These are phyloP conservation scores for Phaeotremella skinneri DNA, from an alignment of 768 basidiomycete species.

Conservation along the genomic window DNA sequence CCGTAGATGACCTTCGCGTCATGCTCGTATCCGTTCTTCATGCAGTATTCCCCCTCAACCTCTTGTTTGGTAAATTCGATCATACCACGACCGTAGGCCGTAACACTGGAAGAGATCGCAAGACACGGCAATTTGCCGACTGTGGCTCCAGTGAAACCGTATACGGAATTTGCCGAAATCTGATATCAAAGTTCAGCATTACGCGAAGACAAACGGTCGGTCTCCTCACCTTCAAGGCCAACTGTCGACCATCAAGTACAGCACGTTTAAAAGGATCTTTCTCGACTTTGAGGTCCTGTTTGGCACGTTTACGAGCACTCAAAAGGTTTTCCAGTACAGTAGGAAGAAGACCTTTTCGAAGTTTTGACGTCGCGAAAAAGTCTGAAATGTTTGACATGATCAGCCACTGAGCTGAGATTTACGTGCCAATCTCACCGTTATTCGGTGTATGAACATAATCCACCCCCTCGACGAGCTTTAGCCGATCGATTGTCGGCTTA, in stretches of 20 bases:
- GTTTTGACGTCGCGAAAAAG: constrained; percentile 70
- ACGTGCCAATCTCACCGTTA: constrained; percentile 62
- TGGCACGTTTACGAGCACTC: constrained; percentile 87
- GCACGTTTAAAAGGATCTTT: constrained; percentile 96
- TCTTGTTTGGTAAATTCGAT: constrained; percentile 94
- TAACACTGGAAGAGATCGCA: constrained; percentile 89
- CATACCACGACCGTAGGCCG: constrained; percentile 97
- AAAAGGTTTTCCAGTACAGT: constrained; percentile 91
- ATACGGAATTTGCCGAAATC: constrained; percentile 99
- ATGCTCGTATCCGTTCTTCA: constrained; percentile 77
- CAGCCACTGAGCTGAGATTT: constrained; percentile 1
- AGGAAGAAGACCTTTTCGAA: constrained; percentile 84
- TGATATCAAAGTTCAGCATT: constrained; percentile 49
- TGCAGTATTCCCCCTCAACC: constrained; percentile 81
- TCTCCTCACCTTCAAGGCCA: constrained; percentile 78
- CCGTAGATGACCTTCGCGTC: constrained; percentile 96
- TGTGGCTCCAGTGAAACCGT: constrained; percentile 97
- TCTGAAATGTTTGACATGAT: constrained; percentile 59
- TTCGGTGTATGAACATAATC: constrained; percentile 96
- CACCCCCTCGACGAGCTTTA: constrained; percentile 72
- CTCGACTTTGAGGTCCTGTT: constrained; percentile 93
- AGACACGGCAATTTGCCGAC: constrained; percentile 95
- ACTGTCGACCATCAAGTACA: constrained; percentile 92
- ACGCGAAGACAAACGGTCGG: background rate
- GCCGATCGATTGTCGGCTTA: constrained; percentile 69